Evolutionary conservation across 2,329 filamentous ascomycete genomes (phyloP).

Genomic region (Pseudopyricularia cyperi): DNA sequence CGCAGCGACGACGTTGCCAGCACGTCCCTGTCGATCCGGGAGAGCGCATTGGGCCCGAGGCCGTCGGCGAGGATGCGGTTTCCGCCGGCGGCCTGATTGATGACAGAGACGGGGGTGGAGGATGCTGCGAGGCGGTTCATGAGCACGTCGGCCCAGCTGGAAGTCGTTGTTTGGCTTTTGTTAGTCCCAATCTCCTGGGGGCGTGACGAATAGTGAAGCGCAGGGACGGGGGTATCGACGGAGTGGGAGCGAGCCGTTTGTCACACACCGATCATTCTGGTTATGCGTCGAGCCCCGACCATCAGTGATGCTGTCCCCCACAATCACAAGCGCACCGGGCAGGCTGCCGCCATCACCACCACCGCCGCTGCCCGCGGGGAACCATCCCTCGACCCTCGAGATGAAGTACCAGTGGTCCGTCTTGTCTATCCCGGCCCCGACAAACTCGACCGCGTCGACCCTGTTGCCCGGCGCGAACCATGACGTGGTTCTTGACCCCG

Average conservation of each 20-base stretch:
- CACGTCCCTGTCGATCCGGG: constrained; percentile 51
- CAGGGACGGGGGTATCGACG: too few species aligned
- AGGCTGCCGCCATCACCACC: too few species aligned
- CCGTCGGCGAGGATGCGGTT: constrained; percentile 51
- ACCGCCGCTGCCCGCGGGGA: constrained; percentile 14
- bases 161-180: neutral
- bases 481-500: constrained; percentile 44
- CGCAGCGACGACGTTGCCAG: constrained; percentile 41
- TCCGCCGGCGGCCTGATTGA: constrained; percentile 57
- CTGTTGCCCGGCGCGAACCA: constrained; percentile 16
- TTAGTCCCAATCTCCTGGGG: too few species aligned
- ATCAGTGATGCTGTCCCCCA: constrained; percentile 57
- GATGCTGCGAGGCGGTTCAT: constrained; percentile 32
- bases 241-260: too few species aligned
- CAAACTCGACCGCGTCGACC: constrained; percentile 7
- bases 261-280: constrained; percentile 29
- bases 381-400: constrained; percentile 1
- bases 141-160: constrained; percentile 19
- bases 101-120: constrained; percentile 32
- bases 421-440: neutral
- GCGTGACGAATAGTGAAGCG: too few species aligned
- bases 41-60: constrained; percentile 46
- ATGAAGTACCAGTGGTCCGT: constrained; percentile 3
- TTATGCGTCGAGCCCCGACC: constrained; percentile 47
- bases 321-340: constrained; percentile 34